phyloP scores from a whole-genome alignment of 2,329 filamentous ascomycete species.

The Ophiostoma sp. region DNA sequence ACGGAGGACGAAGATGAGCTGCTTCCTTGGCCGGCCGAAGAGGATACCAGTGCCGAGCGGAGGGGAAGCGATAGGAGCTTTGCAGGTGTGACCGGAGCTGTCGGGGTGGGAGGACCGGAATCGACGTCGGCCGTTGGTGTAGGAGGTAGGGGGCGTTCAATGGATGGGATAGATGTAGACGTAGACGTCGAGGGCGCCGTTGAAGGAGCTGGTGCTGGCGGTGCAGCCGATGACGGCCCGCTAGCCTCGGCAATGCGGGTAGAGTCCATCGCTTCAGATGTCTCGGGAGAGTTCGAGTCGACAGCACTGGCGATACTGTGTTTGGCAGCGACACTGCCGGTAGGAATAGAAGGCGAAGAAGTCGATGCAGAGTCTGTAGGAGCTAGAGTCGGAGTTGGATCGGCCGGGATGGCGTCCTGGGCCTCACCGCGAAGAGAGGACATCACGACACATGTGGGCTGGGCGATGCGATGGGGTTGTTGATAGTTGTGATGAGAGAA shows the following conservation, averaged over 20 bases:
- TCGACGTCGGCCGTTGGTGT: neutral
- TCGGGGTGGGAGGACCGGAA: neutral
- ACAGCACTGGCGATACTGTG: neutral
- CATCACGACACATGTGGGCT: conserved; percentile 21
- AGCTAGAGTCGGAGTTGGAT: neutral
- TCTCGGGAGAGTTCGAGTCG: neutral
- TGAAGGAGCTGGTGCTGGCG: too few relatives aligned
- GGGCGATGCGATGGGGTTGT: neutral
- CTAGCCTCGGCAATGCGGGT: neutral
- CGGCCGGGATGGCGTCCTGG: conserved; percentile 16
- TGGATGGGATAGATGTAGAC: neutral
- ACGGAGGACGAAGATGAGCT: neutral
- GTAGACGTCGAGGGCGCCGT: neutral
- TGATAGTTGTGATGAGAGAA: neutral
- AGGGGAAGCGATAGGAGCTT: neutral
- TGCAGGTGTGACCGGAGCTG: neutral
- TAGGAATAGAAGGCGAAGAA: neutral
- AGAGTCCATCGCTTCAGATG: neutral
- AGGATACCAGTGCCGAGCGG: neutral
- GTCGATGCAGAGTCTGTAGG: conserved; percentile 14
- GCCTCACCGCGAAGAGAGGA: conserved; percentile 21
- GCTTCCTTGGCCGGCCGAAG: neutral
- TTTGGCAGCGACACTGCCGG: neutral
- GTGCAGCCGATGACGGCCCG: neutral
- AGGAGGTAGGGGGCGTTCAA: neutral